Evolutionary conservation across 176 grass and related monocot genomes (phyloP).

Genomic region (Cenchrus purpureus): DNA sequence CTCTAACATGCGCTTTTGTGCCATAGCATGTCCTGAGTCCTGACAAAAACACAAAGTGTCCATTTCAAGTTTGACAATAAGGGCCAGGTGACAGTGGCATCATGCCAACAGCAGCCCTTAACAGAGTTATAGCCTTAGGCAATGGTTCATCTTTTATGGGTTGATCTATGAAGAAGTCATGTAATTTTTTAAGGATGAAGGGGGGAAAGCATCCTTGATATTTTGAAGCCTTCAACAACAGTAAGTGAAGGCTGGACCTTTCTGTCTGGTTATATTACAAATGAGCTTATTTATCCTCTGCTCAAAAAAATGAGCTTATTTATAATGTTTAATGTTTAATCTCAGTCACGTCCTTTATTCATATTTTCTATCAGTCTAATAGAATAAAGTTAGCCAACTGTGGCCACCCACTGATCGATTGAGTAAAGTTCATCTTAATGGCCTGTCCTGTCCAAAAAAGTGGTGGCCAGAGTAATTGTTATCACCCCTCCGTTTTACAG

Average conservation of each 20-base stretch:
- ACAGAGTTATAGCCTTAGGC: background rate
- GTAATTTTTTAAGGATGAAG: background rate
- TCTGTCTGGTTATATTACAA: background rate
- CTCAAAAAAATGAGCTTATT: background rate
- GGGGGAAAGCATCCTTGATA: background rate
- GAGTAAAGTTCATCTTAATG: background rate
- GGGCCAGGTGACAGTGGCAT: background rate
- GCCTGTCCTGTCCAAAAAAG: constrained; percentile 5
- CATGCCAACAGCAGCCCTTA: background rate
- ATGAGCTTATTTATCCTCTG: background rate
- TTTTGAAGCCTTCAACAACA: background rate
- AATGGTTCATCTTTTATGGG: background rate
- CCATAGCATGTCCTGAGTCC: constrained; percentile 5
- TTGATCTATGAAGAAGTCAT: background rate
- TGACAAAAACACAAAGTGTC: constrained; percentile 1
- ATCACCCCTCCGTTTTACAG: constrained; percentile 3
- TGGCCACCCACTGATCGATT: background rate
- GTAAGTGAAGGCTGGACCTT: background rate
- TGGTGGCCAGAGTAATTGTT: background rate
- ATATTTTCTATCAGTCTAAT: background rate
- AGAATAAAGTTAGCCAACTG: background rate
- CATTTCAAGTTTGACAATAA: constrained; percentile 17
- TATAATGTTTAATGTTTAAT: background rate
- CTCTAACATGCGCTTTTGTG: background rate
- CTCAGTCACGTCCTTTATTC: background rate